Percentiles rank a stretch among this genome's conserved stretches.
These are phyloP conservation scores for Neonothopanus nambi DNA, from an alignment of 1,284 basidiomycete species.

Conservation along the genomic window DNA sequence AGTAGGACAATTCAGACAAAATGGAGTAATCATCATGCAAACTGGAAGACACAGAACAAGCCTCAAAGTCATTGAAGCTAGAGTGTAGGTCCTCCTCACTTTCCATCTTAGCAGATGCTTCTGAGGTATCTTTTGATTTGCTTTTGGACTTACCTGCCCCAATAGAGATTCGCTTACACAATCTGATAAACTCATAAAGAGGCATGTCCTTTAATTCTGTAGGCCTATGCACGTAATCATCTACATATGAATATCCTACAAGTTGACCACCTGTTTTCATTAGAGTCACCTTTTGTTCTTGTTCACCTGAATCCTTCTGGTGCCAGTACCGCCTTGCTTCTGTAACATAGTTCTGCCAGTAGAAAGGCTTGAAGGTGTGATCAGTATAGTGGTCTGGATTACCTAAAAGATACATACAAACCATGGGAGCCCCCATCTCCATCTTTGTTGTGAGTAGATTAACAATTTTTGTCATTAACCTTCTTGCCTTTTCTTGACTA, in stretches of 20 bases:
- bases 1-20: too few relatives aligned
- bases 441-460: slow-evolving; percentile 29
- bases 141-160: neutral
- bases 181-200: slow-evolving; percentile 13
- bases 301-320: neutral
- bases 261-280: neutral
- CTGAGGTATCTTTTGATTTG: too few relatives aligned
- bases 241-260: slow-evolving; percentile 5
- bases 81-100: too few relatives aligned
- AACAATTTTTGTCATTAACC: slow-evolving; percentile 30
- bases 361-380: slow-evolving; percentile 28
- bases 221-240: slow-evolving; percentile 24
- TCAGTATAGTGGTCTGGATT: slow-evolving; percentile 32
- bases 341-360: slow-evolving; percentile 28
- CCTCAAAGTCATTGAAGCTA: too few relatives aligned
- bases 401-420: slow-evolving; percentile 27
- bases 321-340: slow-evolving; percentile 17
- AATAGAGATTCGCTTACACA: neutral
- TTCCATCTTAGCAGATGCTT: too few relatives aligned
- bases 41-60: too few relatives aligned
- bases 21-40: too few relatives aligned
- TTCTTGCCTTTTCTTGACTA: slow-evolving; percentile 18
- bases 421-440: slow-evolving; percentile 32
- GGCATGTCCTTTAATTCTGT: neutral
- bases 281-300: slow-evolving; percentile 11